phyloP scores from a whole-genome alignment of 2,329 filamentous ascomycete species.

The Aspergillus versicolor region DNA sequence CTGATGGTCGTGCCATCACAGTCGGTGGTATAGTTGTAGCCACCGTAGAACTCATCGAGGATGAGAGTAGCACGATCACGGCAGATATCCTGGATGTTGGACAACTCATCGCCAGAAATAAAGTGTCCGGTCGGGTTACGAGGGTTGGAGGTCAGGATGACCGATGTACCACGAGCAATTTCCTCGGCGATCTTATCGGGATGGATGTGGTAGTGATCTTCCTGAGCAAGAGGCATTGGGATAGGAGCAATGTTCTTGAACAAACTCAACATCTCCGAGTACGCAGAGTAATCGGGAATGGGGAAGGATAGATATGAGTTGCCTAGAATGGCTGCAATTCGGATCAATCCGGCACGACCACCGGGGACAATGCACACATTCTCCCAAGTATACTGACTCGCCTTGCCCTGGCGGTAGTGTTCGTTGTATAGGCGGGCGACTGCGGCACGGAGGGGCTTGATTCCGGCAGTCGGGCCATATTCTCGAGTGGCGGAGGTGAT shows the following conservation, averaged over 20 bases:
- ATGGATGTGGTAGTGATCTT: constrained; percentile 90
- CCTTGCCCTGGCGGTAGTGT: constrained; percentile 83
- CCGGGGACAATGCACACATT: constrained; percentile 96
- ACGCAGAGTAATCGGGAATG: constrained; percentile 92
- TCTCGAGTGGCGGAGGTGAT: constrained; percentile 77
- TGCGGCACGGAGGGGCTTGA: constrained; percentile 83
- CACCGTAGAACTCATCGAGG: constrained; percentile 94
- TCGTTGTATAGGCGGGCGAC: constrained; percentile 92
- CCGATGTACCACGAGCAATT: constrained; percentile 79
- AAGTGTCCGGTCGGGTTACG: constrained; percentile 92
- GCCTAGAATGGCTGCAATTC: constrained; percentile 89
- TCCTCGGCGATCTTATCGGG: constrained; percentile 90
- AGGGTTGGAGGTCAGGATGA: constrained; percentile 93
- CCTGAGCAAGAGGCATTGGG: constrained; percentile 77
- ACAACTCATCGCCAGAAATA: constrained; percentile 78
- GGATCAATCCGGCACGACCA: constrained; percentile 86
- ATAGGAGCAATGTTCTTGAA: constrained; percentile 94
- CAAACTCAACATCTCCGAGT: constrained; percentile 94
- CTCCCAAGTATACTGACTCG: constrained; percentile 92
- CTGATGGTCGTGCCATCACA: constrained; percentile 90
- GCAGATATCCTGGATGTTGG: constrained; percentile 90
- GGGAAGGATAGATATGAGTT: constrained; percentile 94
- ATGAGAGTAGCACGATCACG: constrained; percentile 87
- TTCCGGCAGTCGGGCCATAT: constrained; percentile 91
- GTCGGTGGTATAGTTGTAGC: constrained; percentile 92